Conservation (phyloP, 2,329 filamentous ascomycete genomes). For the Colletotrichum orchidophilum region DNA sequence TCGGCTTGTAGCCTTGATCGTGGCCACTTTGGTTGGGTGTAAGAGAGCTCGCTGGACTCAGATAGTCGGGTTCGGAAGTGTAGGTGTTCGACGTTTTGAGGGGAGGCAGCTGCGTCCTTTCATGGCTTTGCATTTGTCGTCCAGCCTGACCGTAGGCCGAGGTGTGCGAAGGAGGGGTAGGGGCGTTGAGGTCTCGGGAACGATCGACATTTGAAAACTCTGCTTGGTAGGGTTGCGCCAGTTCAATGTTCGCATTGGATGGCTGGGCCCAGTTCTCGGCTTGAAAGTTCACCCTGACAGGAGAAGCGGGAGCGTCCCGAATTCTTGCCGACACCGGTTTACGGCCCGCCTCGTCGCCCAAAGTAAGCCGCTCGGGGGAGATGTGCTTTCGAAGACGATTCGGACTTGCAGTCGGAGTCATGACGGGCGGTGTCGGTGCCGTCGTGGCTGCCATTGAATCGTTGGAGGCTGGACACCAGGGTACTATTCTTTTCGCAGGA, state of each 20-base stretch:
- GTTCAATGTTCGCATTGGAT: constrained; percentile 62
- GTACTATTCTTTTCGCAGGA: background rate
- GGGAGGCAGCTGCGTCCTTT: constrained; percentile 20
- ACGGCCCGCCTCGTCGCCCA: constrained; percentile 43
- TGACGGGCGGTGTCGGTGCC: constrained; percentile 42
- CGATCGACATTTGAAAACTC: constrained; percentile 40
- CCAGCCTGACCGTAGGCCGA: constrained; percentile 20
- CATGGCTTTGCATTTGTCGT: constrained; percentile 25
- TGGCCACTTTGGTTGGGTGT: constrained; percentile 8
- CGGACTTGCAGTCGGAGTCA: constrained; percentile 40
- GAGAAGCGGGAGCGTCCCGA: constrained; percentile 63
- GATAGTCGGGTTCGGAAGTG: constrained; percentile 9
- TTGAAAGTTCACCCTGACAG: constrained; percentile 64
- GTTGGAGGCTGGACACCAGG: background rate
- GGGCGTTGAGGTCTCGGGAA: constrained; percentile 43
- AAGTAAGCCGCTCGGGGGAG: constrained; percentile 42
- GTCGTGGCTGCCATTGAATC: constrained; percentile 30
- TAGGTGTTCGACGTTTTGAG: constrained; percentile 24
- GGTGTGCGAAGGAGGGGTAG: constrained; percentile 51
- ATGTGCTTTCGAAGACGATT: constrained; percentile 41
- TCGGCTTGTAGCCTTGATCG: constrained; percentile 5
- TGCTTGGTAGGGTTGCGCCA: constrained; percentile 40
- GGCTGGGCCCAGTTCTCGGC: constrained; percentile 62
- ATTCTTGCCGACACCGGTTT: constrained; percentile 54
- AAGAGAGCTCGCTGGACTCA: constrained; percentile 8